Conservation (phyloP, 768 basidiomycete genomes). For the Serendipita sp. region DNA sequence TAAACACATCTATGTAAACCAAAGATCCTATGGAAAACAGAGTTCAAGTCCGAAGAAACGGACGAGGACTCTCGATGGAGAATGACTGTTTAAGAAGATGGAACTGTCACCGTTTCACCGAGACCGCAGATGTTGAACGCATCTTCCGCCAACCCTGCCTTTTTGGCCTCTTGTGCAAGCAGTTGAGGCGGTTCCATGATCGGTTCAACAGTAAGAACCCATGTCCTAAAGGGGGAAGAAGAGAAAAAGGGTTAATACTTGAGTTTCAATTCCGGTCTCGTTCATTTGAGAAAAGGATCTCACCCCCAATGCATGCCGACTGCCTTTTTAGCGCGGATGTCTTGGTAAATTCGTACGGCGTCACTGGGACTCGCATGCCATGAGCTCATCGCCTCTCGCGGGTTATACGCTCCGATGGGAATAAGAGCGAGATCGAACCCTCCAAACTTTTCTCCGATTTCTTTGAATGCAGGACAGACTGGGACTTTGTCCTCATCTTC, state of each 20-base stretch:
- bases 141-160: conserved; percentile 34
- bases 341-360: conserved; percentile 49
- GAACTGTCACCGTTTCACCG: conserved; percentile 36
- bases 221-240: conserved; percentile 25
- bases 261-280: neutral
- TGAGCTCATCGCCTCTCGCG: conserved; percentile 39
- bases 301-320: conserved; percentile 62
- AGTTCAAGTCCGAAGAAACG: too few species aligned
- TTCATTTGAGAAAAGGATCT: conserved; percentile 14
- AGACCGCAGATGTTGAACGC: conserved; percentile 42
- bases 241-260: neutral
- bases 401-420: conserved; percentile 44
- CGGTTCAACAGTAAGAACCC: conserved; percentile 38
- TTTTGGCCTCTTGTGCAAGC: conserved; percentile 36
- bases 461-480: conserved; percentile 54
- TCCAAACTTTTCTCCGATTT: conserved; percentile 48
- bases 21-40: too few species aligned
- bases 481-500: conserved; percentile 36
- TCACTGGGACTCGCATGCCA: conserved; percentile 54
- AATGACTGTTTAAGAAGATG: neutral
- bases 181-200: conserved; percentile 43
- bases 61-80: too few species aligned
- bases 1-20: too few species aligned
- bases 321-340: conserved; percentile 41
- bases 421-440: conserved; percentile 55